Evolutionary conservation across 441 rosid species (phyloP), one percentile per base, ranked within the genome.

Genomic region (Gossypium armourianum): DNA sequence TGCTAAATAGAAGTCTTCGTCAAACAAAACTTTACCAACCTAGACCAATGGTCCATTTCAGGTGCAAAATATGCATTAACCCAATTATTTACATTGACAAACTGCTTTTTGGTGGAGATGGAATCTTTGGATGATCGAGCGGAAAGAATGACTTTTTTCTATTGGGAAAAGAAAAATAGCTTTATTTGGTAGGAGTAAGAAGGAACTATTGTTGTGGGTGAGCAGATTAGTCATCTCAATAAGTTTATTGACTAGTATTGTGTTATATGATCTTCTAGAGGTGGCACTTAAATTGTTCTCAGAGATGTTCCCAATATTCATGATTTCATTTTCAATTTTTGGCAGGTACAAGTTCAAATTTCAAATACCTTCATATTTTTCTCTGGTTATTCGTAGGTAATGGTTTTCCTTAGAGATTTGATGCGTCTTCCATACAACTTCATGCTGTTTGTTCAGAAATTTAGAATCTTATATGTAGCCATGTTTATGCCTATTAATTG

Each of bases 341-440:
- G 80, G 80, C 93, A 93, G 98, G 98, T 93, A 91, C 85, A 80
- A 87, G 78, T 88, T 93, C 92, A 93, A 93, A 79, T 91, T 93
- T 80, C 96, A 72, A 72, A 88, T 91, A 78, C 97, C 98, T 59
- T 88, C 98, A 40, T 93, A 93, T 80, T 93, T 93, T 81, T 90
- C 90, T 72, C 98, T 93, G 32, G 98, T 93, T 70, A 88, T 91
- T 69, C 86, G 97, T 75, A 93, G 98, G 98, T 93, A 85, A 19
- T 60, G 66, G 70, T 7, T 70, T 10, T 32, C 36, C 26, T 13
- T 24, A 3, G 59, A 72, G 36, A 32, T 24, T 66, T 64, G 6
- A 6, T 36, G 4, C 43, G 50, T 40, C 64, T 67, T 74, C 10
- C 8, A 12, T 36, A 17, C 55, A 66, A 36, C 29, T 13, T 72